Conservation (phyloP, 2,329 filamentous ascomycete genomes). For the Epichloe glyceriae region DNA sequence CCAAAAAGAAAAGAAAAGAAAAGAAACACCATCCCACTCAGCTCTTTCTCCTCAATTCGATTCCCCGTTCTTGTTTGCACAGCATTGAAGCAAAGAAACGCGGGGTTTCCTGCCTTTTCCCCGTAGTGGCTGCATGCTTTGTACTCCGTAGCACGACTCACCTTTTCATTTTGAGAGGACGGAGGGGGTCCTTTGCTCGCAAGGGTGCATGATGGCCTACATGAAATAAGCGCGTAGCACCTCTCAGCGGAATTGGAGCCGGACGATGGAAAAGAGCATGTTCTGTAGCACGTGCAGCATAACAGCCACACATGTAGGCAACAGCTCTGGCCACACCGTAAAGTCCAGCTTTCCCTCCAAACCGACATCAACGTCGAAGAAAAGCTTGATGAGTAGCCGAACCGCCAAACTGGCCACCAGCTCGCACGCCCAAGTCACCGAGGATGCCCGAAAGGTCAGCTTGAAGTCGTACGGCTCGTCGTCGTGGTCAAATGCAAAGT, state of each 20-base stretch:
- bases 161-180: neutral
- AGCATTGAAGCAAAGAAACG: neutral
- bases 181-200: neutral
- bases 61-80: neutral
- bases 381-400: constrained; percentile 41
- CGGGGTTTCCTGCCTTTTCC: neutral
- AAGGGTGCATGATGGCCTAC: neutral
- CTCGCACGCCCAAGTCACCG: constrained; percentile 55
- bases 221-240: neutral
- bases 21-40: neutral
- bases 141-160: neutral
- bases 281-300: constrained; percentile 58
- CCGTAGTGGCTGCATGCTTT: neutral
- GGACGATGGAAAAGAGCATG: constrained; percentile 58
- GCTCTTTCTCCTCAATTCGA: neutral
- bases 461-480: constrained; percentile 44
- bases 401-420: constrained; percentile 48
- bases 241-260: constrained; percentile 39
- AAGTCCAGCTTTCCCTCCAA: constrained; percentile 52
- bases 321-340: constrained; percentile 51
- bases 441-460: constrained; percentile 49
- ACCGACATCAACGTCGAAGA: constrained; percentile 49
- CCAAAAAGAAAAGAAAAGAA: neutral
- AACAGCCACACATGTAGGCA: constrained; percentile 52
- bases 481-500: constrained; percentile 48